A percentile compares a stretch with the other conserved stretches of the same genome.
Conservation (phyloP, 2,329 filamentous ascomycete genomes). For the Monilinia polystroma region DNA sequence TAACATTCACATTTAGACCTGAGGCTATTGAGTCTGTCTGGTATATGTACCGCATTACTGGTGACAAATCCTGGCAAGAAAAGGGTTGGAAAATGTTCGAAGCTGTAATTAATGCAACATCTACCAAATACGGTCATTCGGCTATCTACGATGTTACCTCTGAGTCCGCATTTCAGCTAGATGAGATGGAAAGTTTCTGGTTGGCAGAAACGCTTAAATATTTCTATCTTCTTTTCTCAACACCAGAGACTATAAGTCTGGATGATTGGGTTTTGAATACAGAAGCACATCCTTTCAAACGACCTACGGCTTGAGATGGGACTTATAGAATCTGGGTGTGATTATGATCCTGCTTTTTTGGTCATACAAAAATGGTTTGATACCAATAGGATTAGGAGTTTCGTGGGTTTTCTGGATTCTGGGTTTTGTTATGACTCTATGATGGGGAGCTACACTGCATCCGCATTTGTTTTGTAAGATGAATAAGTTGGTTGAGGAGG, state of each 20-base stretch:
- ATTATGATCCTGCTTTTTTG: not conserved
- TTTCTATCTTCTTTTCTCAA: constrained; percentile 78
- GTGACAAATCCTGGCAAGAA: constrained; percentile 71
- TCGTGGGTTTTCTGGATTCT: constrained; percentile 1
- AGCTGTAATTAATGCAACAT: constrained; percentile 64
- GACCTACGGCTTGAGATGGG: constrained; percentile 27
- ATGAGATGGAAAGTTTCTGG: constrained; percentile 89
- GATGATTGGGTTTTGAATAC: constrained; percentile 63
- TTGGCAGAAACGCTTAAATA: constrained; percentile 89
- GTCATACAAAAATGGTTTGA: constrained; percentile 9
- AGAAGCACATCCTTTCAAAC: constrained; percentile 42
- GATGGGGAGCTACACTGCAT: not conserved
- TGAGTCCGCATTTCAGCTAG: constrained; percentile 45
- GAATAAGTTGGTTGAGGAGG: not conserved
- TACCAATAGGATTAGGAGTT: constrained; percentile 5
- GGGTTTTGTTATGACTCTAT: not conserved
- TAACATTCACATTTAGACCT: constrained; percentile 29
- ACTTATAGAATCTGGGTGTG: not conserved
- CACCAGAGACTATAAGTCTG: constrained; percentile 60
- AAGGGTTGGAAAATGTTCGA: constrained; percentile 86
- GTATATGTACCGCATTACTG: constrained; percentile 88
- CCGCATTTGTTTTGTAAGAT: constrained; percentile 6
- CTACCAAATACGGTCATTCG: constrained; percentile 65
- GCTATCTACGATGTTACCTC: constrained; percentile 65
- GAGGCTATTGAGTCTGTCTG: constrained; percentile 88